These are phyloP conservation scores for Hansenula sp. DNA, from an alignment of 1,139 yeast species.

Conservation along the genomic window DNA sequence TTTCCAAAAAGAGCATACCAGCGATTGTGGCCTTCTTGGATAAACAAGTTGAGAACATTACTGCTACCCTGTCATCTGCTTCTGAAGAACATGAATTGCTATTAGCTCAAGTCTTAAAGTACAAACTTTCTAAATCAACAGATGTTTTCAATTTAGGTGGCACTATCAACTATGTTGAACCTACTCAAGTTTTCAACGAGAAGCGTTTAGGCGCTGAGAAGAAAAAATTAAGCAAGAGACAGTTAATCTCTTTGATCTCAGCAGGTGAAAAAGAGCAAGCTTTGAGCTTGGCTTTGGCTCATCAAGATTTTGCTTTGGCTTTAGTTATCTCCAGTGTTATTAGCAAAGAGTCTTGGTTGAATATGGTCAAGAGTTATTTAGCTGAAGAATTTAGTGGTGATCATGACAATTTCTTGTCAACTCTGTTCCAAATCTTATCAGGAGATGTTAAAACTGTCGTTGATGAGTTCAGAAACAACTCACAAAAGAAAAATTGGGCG, in stretches of 20 bases:
- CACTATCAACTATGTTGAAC: conserved; percentile 13
- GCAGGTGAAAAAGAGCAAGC: conserved; percentile 69
- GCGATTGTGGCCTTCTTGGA: conserved; percentile 17
- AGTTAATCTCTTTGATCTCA: conserved; percentile 17
- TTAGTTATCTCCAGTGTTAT: conserved; percentile 64
- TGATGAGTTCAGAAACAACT: conserved; percentile 40
- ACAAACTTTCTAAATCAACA: conserved; percentile 12
- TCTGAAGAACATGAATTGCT: conserved; percentile 16
- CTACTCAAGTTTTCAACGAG: conserved; percentile 3
- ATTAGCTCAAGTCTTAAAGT: conserved; percentile 18
- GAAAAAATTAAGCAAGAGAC: conserved; percentile 16
- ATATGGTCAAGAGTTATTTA: conserved; percentile 50
- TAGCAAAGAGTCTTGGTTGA: conserved; percentile 60
- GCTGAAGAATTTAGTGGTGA: conserved; percentile 39
- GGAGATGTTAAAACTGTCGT: conserved; percentile 60
- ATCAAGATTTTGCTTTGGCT: conserved; percentile 77
- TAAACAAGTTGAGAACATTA: conserved; percentile 8
- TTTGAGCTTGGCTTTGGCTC: conserved; percentile 53
- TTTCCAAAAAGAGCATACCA: conserved; percentile 17
- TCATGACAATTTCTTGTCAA: conserved; percentile 53
- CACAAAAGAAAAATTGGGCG: conserved; percentile 46
- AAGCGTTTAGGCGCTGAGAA: conserved; percentile 1
- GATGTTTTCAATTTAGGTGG: conserved; percentile 19
- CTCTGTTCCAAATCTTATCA: conserved; percentile 59
- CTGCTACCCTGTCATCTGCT: conserved; percentile 3